Evolutionary conservation across 2,329 filamentous ascomycete species (phyloP), one percentile per base, ranked within the genome.

Genomic region (Pleoardoris graminearum): DNA sequence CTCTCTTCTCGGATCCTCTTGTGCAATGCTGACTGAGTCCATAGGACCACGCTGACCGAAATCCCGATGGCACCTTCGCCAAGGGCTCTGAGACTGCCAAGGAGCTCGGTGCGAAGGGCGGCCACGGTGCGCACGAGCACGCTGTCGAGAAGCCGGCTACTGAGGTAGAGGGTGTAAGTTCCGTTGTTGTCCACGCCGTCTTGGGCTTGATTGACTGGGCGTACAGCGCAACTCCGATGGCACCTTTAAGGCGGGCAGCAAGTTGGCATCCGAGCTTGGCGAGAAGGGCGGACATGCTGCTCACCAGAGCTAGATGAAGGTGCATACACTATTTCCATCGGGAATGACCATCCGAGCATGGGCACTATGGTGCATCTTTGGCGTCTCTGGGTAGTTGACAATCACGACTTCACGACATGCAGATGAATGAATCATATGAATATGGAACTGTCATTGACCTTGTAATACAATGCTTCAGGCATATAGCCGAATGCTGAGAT

Each of bases 21-120:
- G 4, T 36, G 1, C 30, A 16, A 7, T 14, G 38, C 45, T 49
- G 5, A 56, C 48, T 22, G 22, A 12, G n/a, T 6, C 12, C 14
- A 29, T 23, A 60, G 57, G 30, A 48, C 21, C 58, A 67, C 23
- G 45, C 65, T 14, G 69, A 63, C 51, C 72, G 71, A 46, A 73
- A 72, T 58, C 64, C 70, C 7, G 71, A 75, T 42, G 72, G 73
- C 38, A 75, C 72, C 38, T 76, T 76, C 62, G 65, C 64, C 52
- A 64, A 69, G 53, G 73, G 73, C 50, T 69, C 66, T 3, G 65
- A 73, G 36, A 60, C 72, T 5, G 73, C 73, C 33, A 69, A 68
- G 46, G 72, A 75, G 53, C 66, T 74, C 8, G 73, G 73, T 8
- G 57, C 65, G 21, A 66, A 68, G 48, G 73, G 72, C 16, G 72